A percentile compares a stretch with the other conserved stretches of the same genome.
Evolutionary conservation across 768 basidiomycete genomes (phyloP).

Genomic region (Calocybe indica): DNA sequence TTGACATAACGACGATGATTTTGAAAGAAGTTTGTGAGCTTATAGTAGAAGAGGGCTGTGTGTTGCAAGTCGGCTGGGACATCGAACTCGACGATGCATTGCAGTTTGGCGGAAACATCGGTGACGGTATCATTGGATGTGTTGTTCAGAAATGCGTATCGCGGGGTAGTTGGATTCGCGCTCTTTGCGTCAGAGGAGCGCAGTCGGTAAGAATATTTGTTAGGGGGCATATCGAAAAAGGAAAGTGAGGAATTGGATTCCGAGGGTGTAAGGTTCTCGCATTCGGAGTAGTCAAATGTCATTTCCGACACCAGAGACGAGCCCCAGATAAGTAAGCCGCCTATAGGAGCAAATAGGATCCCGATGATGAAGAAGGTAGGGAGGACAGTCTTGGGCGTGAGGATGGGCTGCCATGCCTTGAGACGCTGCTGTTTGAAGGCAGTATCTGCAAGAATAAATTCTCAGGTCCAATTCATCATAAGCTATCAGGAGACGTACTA

Average conservation of each 20-base stretch:
- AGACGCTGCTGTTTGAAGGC: constrained; percentile 99
- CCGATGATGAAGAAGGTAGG: constrained; percentile 95
- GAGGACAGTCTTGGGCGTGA: constrained; percentile 95
- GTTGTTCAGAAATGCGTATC: constrained; percentile 70
- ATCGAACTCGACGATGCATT: constrained; percentile 80
- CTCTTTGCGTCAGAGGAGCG: constrained; percentile 49
- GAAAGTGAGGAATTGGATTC: constrained; percentile 24
- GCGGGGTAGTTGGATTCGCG: constrained; percentile 49
- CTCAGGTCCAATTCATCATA: constrained; percentile 7
- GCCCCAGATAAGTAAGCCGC: constrained; percentile 93
- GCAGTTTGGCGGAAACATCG: constrained; percentile 36
- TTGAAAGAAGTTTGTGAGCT: constrained; percentile 94
- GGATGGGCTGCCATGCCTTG: constrained; percentile 99
- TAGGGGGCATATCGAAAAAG: constrained; percentile 56
- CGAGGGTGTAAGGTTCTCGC: constrained; percentile 59
- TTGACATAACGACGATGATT: constrained; percentile 98
- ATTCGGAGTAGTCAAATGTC: constrained; percentile 92
- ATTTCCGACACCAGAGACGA: constrained; percentile 79
- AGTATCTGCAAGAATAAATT: constrained; percentile 58
- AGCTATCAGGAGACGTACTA: constrained; percentile 42
- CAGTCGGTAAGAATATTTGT: constrained; percentile 62
- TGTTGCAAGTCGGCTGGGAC: constrained; percentile 70
- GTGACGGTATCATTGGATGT: constrained; percentile 37
- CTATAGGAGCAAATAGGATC: constrained; percentile 93
- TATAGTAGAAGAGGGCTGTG: constrained; percentile 92